Conservation (phyloP, 1,139 yeast genomes). For the Zhuliangozyma blackwelliae region DNA sequence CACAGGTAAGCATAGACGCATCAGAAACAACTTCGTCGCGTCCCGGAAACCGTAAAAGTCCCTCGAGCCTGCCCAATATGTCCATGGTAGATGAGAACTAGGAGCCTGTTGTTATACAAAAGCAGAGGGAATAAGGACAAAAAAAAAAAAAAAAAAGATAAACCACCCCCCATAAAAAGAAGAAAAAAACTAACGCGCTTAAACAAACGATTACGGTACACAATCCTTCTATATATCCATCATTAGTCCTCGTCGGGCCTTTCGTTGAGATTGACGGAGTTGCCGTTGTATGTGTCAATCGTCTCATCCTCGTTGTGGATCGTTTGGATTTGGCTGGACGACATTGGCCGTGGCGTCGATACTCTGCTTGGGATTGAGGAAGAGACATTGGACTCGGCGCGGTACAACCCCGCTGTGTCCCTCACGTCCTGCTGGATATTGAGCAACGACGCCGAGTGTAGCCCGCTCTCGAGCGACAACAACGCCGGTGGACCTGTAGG, state of each 20-base stretch:
- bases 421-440: slow-evolving; percentile 11
- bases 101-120: no score
- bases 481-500: slow-evolving; percentile 13
- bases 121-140: no score
- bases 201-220: no score
- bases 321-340: slow-evolving; percentile 21
- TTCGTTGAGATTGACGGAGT: slow-evolving; percentile 14
- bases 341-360: slow-evolving; percentile 15
- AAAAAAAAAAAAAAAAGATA: no score
- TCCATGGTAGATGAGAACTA: slow-evolving; percentile 25
- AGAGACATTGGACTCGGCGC: background rate
- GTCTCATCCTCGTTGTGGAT: slow-evolving; percentile 13
- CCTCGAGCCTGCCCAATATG: slow-evolving; percentile 23
- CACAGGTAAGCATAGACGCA: slow-evolving; percentile 60
- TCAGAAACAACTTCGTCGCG: slow-evolving; percentile 32
- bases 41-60: slow-evolving; percentile 28
- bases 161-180: no score
- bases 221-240: background rate
- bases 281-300: slow-evolving; percentile 19
- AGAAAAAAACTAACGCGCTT: no score
- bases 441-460: slow-evolving; percentile 7
- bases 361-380: slow-evolving; percentile 13
- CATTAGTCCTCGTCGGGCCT: slow-evolving; percentile 13
- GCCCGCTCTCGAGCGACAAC: background rate
- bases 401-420: background rate